Base-by-base conservation (phyloP, 2,329 filamentous ascomycete species). In the Stagonosporopsis rhizophila region DNA sequence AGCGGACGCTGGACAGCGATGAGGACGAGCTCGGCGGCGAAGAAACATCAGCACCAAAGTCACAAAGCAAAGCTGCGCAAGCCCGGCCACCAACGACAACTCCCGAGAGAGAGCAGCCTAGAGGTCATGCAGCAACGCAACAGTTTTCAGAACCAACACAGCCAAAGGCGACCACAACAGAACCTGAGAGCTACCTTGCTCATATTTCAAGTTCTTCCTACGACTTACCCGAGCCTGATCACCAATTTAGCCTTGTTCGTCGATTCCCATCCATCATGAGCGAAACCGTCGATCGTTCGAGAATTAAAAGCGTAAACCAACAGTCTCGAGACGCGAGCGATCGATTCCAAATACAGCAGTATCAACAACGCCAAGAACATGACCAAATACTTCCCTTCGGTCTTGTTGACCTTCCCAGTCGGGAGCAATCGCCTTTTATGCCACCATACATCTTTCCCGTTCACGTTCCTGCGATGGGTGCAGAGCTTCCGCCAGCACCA, bases 1-100 rank as follows among this genome's bases (percentile, higher is more conserved):
- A 76, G 38, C 61, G 64, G 11, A 62, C 67, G 22, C 53, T 64
- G 50, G 67, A 69, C 6, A 65, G 58, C 25, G 70, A 72, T 7
- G 70, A 74, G 19, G 68, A 74, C 12, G 69, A 75, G 4, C 27
- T 41, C 19, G 60, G 32, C 20, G 67, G 88, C n/a, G 50, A 49
- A 27, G 49, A 19, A 19, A 15, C 32, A 9, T 28, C 60, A 7
- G 51, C 62, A 30, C 50, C 54, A 14, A 22, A 30, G 17, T 9
- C 11, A 23, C 28, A 6, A 3, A 27, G 23, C 3, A 5, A 17
- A 20, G 3, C 15, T 32, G 35, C 17, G 14, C 28, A 35, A 19
- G 2, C 20, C 6, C 35, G 40, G 12, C 11, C 42, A 7, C 15
- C 23, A 20, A 40, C 20, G 8, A 30, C 32, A 22, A 23, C 47